These are phyloP conservation scores for Alternaria viburni DNA, from an alignment of 2,329 filamentous ascomycete species.

Conservation along the genomic window DNA sequence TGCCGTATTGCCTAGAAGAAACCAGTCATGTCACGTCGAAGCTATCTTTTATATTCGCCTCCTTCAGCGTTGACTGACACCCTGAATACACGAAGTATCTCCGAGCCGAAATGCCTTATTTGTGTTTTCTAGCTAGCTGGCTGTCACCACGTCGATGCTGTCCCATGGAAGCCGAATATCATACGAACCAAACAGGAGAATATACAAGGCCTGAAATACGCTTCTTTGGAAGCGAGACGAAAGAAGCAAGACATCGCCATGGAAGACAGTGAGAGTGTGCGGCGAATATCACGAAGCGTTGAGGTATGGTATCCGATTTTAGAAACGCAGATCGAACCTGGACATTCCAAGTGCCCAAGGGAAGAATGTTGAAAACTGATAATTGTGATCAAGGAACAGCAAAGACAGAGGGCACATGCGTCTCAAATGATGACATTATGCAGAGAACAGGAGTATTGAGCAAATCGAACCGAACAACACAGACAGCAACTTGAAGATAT, in stretches of 20 bases:
- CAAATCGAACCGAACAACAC: not conserved
- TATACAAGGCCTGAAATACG: not conserved
- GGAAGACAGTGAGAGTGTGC: not conserved
- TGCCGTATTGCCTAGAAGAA: too few relatives aligned
- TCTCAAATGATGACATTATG: not conserved
- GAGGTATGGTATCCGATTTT: not conserved
- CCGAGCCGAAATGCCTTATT: too few relatives aligned
- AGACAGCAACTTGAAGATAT: not conserved
- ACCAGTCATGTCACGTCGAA: too few relatives aligned
- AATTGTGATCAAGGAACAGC: not conserved
- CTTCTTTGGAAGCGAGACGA: not conserved
- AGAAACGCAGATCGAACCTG: not conserved
- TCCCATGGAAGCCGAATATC: not conserved
- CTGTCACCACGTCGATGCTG: not conserved
- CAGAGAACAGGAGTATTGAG: not conserved
- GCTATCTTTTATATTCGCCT: too few relatives aligned
- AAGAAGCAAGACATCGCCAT: not conserved
- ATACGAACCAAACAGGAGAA: not conserved
- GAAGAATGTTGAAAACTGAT: not conserved
- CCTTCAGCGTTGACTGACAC: too few relatives aligned
- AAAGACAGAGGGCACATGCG: not conserved
- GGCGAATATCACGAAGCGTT: not conserved
- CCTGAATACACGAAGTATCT: too few relatives aligned
- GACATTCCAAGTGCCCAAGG: rapidly evolving
- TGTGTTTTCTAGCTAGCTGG: not conserved